Conservation (phyloP, 176 grass and related monocot genomes). For the Rhipidocladum racemiflorum region DNA sequence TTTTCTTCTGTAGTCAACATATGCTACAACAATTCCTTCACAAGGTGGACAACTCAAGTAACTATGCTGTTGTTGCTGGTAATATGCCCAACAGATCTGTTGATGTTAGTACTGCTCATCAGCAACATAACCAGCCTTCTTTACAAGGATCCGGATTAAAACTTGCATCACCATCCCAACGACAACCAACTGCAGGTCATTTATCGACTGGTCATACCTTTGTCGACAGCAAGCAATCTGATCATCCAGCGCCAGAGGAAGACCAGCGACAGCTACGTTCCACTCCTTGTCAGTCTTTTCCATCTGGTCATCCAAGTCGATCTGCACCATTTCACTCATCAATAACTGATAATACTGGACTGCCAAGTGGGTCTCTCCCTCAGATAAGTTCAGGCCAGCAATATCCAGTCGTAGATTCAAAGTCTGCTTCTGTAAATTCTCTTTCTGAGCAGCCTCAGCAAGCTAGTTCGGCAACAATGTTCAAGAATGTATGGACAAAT, state of each 20-base stretch:
- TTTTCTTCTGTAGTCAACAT: conserved; percentile 71
- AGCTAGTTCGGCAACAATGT: conserved; percentile 64
- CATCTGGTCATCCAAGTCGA: conserved; percentile 35
- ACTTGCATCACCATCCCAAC: conserved; percentile 72
- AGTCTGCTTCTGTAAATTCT: conserved; percentile 31
- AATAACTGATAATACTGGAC: conserved; percentile 39
- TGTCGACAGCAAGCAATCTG: conserved; percentile 52
- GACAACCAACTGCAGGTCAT: conserved; percentile 44
- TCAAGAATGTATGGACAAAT: conserved; percentile 95
- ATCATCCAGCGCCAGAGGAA: conserved; percentile 35
- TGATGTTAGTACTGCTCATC: conserved; percentile 45
- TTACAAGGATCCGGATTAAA: conserved; percentile 70
- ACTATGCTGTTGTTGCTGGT: conserved; percentile 33
- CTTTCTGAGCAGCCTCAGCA: conserved; percentile 36
- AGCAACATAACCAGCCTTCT: conserved; percentile 53
- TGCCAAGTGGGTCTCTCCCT: conserved; percentile 32
- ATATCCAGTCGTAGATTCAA: conserved; percentile 45
- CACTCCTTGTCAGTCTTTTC: conserved; percentile 35
- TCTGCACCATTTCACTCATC: conserved; percentile 38
- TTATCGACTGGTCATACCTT: conserved; percentile 43
- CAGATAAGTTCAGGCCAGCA: conserved; percentile 50
- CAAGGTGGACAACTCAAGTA: conserved; percentile 74
- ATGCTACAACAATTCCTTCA: conserved; percentile 83
- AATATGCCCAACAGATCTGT: conserved; percentile 39
- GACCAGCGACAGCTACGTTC: conserved; percentile 46